phyloP scores from a whole-genome alignment of 306 rosid species.

The Medicago truncatula region MtrunA17r5.0-ANR NC_053048.1:52542501-52543000 shows the following conservation, averaged over 20 bases:
- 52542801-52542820: too few relatives aligned
- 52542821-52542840: conserved; percentile 22
- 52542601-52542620: conserved; percentile 86
- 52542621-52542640: conserved; percentile 76
- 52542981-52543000: conserved; percentile 26
- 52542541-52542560: conserved; percentile 90
- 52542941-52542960: conserved; percentile 21
- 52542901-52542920: not conserved
- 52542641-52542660: conserved; percentile 67
- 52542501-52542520: conserved; percentile 70
- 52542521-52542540: conserved; percentile 90
- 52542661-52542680: conserved; percentile 95
- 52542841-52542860: conserved; percentile 16
- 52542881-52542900: not conserved
- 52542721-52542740: conserved; percentile 9
- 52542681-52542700: conserved; percentile 89
- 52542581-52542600: conserved; percentile 86
- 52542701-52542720: conserved; percentile 49
- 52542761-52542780: not conserved
- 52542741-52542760: conserved; percentile 1
- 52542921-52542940: not conserved
- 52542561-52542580: conserved; percentile 93
- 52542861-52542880: not conserved
- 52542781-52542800: too few relatives aligned
- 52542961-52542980: conserved; percentile 29